These are phyloP conservation scores for Talaromyces stipitatus DNA, from an alignment of 495 filamentous ascomycete genomes.

Conservation along the genomic window DNA sequence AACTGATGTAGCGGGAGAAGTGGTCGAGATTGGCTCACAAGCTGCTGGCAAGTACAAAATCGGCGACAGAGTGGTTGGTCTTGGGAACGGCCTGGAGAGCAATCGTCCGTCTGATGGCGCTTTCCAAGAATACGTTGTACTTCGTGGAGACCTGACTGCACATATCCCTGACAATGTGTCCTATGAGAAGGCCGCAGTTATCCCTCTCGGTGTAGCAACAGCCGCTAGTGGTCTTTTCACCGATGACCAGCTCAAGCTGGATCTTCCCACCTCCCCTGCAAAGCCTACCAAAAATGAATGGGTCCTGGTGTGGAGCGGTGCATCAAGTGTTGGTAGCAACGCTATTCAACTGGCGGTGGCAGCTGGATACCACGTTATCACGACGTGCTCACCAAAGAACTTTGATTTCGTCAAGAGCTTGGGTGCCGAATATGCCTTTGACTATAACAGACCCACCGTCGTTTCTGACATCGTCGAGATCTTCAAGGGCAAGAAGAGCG, in stretches of 20 bases:
- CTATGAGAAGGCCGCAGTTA: conserved; percentile 30
- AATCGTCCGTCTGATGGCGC: conserved; percentile 29
- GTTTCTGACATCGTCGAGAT: conserved; percentile 12
- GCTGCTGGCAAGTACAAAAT: conserved; percentile 23
- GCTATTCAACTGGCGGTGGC: conserved; percentile 33
- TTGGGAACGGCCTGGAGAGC: neutral
- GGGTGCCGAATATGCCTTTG: conserved; percentile 37
- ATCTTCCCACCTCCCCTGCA: neutral
- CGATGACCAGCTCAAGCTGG: neutral
- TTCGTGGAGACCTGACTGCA: conserved; percentile 12
- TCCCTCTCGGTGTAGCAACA: conserved; percentile 29
- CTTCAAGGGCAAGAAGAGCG: conserved; percentile 1
- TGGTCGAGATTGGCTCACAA: conserved; percentile 24
- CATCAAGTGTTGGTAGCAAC: conserved; percentile 33
- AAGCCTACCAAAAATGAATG: neutral
- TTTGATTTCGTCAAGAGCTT: conserved; percentile 34
- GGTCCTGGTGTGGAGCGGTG: conserved; percentile 41
- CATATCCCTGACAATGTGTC: conserved; percentile 27
- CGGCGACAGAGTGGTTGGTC: conserved; percentile 37
- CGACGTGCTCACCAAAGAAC: conserved; percentile 35
- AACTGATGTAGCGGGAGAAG: conserved; percentile 32
- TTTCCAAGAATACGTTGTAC: conserved; percentile 28
- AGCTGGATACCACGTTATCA: conserved; percentile 36
- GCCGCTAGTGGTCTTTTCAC: conserved; percentile 15
- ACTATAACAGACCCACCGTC: conserved; percentile 32